Evolutionary conservation across 1,284 basidiomycete species (phyloP).

Genomic region (Pterulicium gracile): DNA sequence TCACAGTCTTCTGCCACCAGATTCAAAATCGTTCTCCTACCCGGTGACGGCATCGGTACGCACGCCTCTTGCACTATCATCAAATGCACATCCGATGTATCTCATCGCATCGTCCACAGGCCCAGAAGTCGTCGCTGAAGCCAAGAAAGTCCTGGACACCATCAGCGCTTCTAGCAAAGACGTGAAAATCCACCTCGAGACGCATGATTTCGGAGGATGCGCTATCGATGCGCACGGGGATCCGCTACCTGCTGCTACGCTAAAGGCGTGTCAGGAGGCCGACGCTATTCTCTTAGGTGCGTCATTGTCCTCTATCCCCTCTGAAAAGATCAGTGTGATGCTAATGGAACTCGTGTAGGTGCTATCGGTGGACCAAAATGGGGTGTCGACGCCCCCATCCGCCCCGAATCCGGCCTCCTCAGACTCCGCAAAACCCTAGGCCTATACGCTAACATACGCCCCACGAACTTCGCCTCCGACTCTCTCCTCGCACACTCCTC

Average conservation of each 20-base stretch:
- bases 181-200: constrained; percentile 66
- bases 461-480: constrained; percentile 90
- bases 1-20: too few relatives aligned
- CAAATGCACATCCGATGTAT: constrained; percentile 4
- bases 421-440: constrained; percentile 89
- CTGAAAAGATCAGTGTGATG: constrained; percentile 2
- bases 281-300: constrained; percentile 89
- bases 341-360: constrained; percentile 33
- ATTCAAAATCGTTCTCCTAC: constrained; percentile 82
- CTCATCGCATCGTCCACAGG: constrained; percentile 37
- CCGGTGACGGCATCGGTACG: constrained; percentile 94
- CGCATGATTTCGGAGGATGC: constrained; percentile 83
- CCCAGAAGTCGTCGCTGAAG: constrained; percentile 89
- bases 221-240: constrained; percentile 86
- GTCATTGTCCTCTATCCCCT: constrained; percentile 11
- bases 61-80: constrained; percentile 9
- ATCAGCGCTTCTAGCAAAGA: constrained; percentile 54
- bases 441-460: constrained; percentile 96
- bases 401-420: constrained; percentile 94
- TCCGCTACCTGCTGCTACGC: constrained; percentile 78
- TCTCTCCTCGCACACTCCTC: constrained; percentile 87
- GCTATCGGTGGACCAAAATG: constrained; percentile 98
- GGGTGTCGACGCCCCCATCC: constrained; percentile 84
- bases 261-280: constrained; percentile 80
- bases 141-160: constrained; percentile 74